Conservation (phyloP, 2,329 filamentous ascomycete genomes). For the Aspergillus sp. region DNA sequence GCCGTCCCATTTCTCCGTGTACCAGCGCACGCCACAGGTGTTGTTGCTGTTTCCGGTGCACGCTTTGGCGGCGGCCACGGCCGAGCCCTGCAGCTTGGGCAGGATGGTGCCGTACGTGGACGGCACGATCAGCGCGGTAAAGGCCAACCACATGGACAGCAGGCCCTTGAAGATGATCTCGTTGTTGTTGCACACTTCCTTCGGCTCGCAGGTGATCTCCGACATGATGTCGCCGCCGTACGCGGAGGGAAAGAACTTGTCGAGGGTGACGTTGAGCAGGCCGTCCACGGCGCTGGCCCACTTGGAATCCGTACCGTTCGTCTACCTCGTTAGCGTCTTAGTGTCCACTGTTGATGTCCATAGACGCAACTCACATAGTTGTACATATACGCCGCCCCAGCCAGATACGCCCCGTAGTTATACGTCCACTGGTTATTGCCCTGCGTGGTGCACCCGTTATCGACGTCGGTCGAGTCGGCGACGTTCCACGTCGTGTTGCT, state of each 20-base stretch:
- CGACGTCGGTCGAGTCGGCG: conserved; percentile 62
- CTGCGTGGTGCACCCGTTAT: conserved; percentile 59
- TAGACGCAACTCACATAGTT: conserved; percentile 50
- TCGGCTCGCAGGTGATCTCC: conserved; percentile 66
- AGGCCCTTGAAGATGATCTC: conserved; percentile 73
- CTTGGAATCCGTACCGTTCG: conserved; percentile 26
- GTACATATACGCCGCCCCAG: conserved; percentile 67
- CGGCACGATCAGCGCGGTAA: conserved; percentile 61
- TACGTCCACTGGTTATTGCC: conserved; percentile 67
- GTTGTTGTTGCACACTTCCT: conserved; percentile 64
- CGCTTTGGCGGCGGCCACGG: conserved; percentile 59
- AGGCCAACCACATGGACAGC: conserved; percentile 65
- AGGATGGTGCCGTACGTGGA: conserved; percentile 55
- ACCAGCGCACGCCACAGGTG: conserved; percentile 67
- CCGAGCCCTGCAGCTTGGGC: conserved; percentile 57
- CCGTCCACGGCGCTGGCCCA: conserved; percentile 60
- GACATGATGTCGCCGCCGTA: conserved; percentile 53
- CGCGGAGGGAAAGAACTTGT: conserved; percentile 53
- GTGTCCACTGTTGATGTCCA: not conserved
- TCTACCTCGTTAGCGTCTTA: conserved; percentile 27
- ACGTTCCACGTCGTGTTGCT: conserved; percentile 59
- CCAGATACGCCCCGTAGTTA: conserved; percentile 60
- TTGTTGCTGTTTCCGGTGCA: conserved; percentile 61
- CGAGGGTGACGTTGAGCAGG: conserved; percentile 50
- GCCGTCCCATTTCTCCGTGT: conserved; percentile 52